Base-by-base conservation (phyloP, 225 moss, liverwort and hornwort species). In the Neckera pumila region DNA sequence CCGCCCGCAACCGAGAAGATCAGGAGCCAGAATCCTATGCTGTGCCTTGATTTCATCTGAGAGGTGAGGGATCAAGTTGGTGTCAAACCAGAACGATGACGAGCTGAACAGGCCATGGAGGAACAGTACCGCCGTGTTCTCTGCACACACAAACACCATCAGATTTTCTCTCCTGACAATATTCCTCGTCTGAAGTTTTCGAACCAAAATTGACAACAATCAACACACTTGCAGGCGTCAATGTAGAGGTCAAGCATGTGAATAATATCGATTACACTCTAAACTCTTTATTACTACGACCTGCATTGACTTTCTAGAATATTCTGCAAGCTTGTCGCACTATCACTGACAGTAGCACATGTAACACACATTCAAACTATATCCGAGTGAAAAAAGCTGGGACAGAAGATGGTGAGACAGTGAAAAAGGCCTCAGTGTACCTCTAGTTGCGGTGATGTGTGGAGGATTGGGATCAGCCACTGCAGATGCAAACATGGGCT, bases 71-170 rank as follows among this genome's bases (percentile, higher is more conserved):
- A 95, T 76, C 72, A 96, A 62, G 58, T 92, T 90, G 53, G 94
- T 93, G 83, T 96, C 95, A 66, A 95, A 94, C 95, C 95, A 96
- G 85, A 96, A 96, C 38, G 92, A 90, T 11, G 95, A 96, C 51
- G 94, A 94, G 84, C 95, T 96, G 91, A 94, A 96, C 83, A 96
- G 76, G 34, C 95, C 95, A 78, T 96, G 95, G 56, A 96, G 88
- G 75, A 96, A 96, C n/a, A 95, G 21, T n/a, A 94, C 92, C 42
- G 91, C 95, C 34, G 93, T 93, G 56, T 67, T 88, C 30, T 90
- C 93, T 91, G 84, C 88, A 89, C 76, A 84, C 38, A 77, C 17
- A 82, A 31, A 30, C 67, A 33, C 21, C 85, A 40, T 40, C 31
- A 84, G 33, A 49, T 43, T 16, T 9, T 22, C 23, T 79, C 30